Conservation (phyloP, 75 land plant species). For the Chamaecyparis obtusa region DNA sequence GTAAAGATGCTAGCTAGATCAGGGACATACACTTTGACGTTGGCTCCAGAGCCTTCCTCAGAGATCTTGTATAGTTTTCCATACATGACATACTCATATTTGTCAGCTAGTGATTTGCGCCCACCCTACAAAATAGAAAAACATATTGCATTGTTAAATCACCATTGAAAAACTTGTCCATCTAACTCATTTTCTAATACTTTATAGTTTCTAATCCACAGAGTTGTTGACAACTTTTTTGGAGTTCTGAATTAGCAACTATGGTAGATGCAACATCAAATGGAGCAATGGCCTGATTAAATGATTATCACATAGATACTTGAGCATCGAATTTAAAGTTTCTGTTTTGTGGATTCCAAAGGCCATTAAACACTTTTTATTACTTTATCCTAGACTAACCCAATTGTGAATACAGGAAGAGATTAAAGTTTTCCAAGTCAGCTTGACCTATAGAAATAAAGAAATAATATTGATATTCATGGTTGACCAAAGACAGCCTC, state of each 20-base stretch:
- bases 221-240: neutral
- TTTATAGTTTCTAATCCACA: neutral
- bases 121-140: conserved; percentile 18
- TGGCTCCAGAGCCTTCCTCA: conserved; percentile 48
- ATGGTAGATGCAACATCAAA: neutral
- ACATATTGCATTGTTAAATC: neutral
- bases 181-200: neutral
- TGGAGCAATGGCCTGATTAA: neutral
- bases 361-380: too few species aligned
- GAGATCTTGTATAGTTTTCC: conserved; percentile 83
- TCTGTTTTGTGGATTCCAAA: neutral
- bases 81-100: conserved; percentile 93
- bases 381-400: too few species aligned
- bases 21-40: conserved; percentile 58
- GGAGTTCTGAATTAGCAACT: neutral
- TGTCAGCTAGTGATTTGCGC: conserved; percentile 81
- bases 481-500: neutral
- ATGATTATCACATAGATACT: neutral
- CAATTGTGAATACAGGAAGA: neutral
- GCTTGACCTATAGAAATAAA: neutral
- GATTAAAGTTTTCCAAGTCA: neutral
- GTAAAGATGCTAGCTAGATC: neutral
- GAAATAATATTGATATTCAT: neutral
- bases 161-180: neutral
- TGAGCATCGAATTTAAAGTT: neutral